Base-by-base conservation (phyloP, 768 basidiomycete genomes). In the Postia placenta region DNA sequence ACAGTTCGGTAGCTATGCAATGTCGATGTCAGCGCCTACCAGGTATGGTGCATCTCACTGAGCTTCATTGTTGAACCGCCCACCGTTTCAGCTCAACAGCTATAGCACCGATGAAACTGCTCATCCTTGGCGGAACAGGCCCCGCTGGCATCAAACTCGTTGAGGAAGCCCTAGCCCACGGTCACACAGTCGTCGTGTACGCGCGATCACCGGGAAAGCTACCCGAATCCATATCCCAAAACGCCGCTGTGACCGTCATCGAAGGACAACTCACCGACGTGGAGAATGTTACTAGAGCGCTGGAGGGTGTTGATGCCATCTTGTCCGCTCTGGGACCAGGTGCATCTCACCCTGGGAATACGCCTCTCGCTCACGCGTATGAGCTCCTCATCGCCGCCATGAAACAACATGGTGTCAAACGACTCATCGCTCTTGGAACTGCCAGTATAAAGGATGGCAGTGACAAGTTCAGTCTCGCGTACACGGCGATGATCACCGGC, bases 101-200 rank as follows among this genome's bases (percentile, higher is more conserved):
- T 33, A 7, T 11, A 30, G 36, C 42, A 40, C 36, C 28, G 15
- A 76, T 78, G 78, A 80, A 71, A 22, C 57, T 86, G 49, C 70
- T 88, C 47, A 69, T 88, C 50, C 71, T 89, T n/a, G 87, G 86
- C 15, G 81, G 74, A 20, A 89, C 86, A 2, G 85, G 86, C 1
- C 72, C 78, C 12, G 64, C 66, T 28, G 87, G 86, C 42, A 64
- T 76, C 39, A 71, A 74, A 15, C 69, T 87, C 50, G 71, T 81
- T 49, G 73, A 79, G 45, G 74, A 83, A 57, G 67, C 73, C 4
- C 73, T 88, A 15, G 58, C 66, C 15, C 64, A 65, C 19, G 55
- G 60, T 4, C 71, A 75, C 54, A 68, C 72, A 3, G 56, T 87
- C 52, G 69, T 86, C 50, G 54, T 87, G 47, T 87, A 78, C 48